Evolutionary conservation across 257 asterid genomes (phyloP), one percentile per base, ranked within the genome.

Genomic region (Fraxinus americana): DNA sequence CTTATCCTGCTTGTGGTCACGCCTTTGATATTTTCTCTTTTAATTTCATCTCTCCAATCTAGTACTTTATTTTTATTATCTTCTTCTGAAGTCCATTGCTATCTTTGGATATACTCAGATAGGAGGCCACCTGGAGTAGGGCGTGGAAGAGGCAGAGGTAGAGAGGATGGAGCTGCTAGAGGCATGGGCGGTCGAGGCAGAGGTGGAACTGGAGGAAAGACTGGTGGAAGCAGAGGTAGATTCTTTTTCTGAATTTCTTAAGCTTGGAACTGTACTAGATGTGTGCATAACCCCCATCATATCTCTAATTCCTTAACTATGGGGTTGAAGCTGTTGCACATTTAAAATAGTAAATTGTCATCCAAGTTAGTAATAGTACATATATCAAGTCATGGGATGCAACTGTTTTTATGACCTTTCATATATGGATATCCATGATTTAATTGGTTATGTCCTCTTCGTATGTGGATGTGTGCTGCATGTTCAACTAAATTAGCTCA

Each of bases 41-140:
- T 66, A 16, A 16, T 39, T 16, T 36, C 7, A 7, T 25, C 1
- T 25, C 6, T 3, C 19, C 17, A 5, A 72, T 29, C 4, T 70
- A 68, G 27, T 13, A 36, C 39, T 30, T 72, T 21, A 14, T 36
- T 41, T 16, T 77, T 3, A 61, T 67, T 52, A 21, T 32, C 7
- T 38, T 12, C 23, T 16, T 70, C 21, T 71, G 43, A 41, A 45
- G 72, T 67, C 39, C 48, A 34, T 57, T 48, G 35, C 8, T 68
- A 35, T 78, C 29, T n/a, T 71, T 12, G 36, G 36, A 63, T 50
- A 38, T 39, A 72, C 82, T 71, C 90, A 89, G 91, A 89, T 77
- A 81, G 94, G 83, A 87, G 81, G 86, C 91, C 94, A 68, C 91
- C 94, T 17, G 91, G 94, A 41, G 91, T 89, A 67, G 90, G 91